Conservation (phyloP, 2,329 filamentous ascomycete species). For the Trichoderma guizhouense region DNA sequence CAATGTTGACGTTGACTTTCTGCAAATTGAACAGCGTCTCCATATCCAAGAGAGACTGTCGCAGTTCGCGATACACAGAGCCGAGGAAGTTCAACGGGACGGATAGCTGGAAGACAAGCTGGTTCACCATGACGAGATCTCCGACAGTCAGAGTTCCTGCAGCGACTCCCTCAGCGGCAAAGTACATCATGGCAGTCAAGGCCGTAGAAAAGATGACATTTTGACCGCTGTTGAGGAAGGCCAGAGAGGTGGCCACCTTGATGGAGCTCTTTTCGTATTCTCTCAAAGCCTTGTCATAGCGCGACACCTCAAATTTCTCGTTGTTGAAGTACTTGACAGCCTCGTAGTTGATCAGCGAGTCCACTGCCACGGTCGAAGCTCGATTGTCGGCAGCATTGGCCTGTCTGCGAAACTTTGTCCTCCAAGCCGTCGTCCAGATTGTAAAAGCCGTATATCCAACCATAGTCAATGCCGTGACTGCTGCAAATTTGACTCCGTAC, state of each 20-base stretch:
- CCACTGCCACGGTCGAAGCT: constrained; percentile 90
- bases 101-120: constrained; percentile 95
- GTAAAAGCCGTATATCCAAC: constrained; percentile 93
- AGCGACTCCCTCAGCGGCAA: constrained; percentile 86
- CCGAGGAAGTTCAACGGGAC: constrained; percentile 96
- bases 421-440: constrained; percentile 93
- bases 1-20: constrained; percentile 88
- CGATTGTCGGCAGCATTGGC: constrained; percentile 96
- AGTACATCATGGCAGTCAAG: constrained; percentile 96
- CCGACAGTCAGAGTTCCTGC: constrained; percentile 80
- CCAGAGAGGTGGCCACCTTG: constrained; percentile 91
- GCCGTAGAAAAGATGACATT: constrained; percentile 96
- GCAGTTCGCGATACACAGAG: constrained; percentile 93
- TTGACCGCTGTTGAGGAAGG: constrained; percentile 90
- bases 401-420: constrained; percentile 92
- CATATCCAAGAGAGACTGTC: constrained; percentile 96
- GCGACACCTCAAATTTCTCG: constrained; percentile 85
- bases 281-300: constrained; percentile 83
- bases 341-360: constrained; percentile 97
- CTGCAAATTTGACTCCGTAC: constrained; percentile 87
- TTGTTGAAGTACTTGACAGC: constrained; percentile 99
- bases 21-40: constrained; percentile 97
- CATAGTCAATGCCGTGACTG: constrained; percentile 89
- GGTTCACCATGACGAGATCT: constrained; percentile 97
- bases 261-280: constrained; percentile 92